Evolutionary conservation across 352 stramenopile genomes (phyloP), one percentile per base, ranked within the genome.

Genomic region (Globisporangium okanoganense): DNA sequence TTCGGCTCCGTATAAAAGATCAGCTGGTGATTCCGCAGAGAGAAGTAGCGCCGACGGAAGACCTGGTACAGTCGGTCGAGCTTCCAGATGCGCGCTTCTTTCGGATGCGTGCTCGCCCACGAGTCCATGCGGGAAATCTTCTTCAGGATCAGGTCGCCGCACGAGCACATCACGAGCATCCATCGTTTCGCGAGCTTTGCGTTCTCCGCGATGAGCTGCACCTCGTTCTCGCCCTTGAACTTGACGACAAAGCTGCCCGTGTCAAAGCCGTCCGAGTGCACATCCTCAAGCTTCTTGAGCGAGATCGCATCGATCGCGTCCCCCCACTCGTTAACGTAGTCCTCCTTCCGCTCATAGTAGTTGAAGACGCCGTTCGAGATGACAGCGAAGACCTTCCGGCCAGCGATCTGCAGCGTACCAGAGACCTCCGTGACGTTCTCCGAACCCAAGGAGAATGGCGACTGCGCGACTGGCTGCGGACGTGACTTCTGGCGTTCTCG

Each of bases 91-190:
- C 76, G 92, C n/a, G 79, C 86, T 69, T 94, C 86, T 60, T 94
- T 94, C 0, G 86, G 86, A 25, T 81, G 76, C 2, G 79, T 84
- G 53, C 86, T 95, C 31, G 78, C 73, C 76, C 82, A 92, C n/a
- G 76, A 79, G 62, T 90, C 79, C 24, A 73, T 73, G n/a, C 78
- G 72, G 5, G 79, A 64, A 0, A 76, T 67, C 57, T 90, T 92
- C 59, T 87, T 85, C 2, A 95, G 58, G 22, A 94, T 78, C 55
- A 94, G 52, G 20, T 87, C 80, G 22, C 82, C 84, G 55, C 82
- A 93, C 38, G 84, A 95, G 58, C 86, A 95, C 81, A 95, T 94
- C 10, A 93, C 83, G 20, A 95, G 73, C 86, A 95, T 95, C 86
- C 86, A 95, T 20, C 75, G 71, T 70, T 94, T 94, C 6, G 85